Evolutionary conservation across 2,329 filamentous ascomycete genomes (phyloP).

Genomic region (Aspergillus persii): DNA sequence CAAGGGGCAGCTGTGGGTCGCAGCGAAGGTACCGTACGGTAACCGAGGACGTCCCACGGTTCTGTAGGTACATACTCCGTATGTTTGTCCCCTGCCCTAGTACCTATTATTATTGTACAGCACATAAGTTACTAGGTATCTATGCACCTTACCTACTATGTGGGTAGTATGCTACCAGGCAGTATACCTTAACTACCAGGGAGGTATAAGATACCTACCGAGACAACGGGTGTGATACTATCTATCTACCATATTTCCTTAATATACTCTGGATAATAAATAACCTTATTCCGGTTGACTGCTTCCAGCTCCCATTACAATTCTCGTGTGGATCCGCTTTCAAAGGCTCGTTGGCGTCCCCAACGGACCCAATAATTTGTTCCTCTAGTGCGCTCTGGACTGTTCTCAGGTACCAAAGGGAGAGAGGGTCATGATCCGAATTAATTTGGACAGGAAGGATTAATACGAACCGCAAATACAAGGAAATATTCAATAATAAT

Average conservation of each 20-base stretch:
- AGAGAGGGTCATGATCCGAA: no score
- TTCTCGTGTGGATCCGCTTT: slow-evolving; percentile 16
- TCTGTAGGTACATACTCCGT: not conserved
- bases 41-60: slow-evolving; percentile 13
- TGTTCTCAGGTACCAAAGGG: slow-evolving; percentile 6
- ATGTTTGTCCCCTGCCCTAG: no score
- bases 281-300: no score
- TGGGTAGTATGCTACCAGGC: no score
- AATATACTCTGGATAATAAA: no score
- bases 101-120: no score
- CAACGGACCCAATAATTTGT: slow-evolving; percentile 15
- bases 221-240: no score
- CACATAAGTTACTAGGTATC: no score
- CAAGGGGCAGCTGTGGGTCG: slow-evolving; percentile 15
- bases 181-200: no score
- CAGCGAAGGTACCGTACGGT: slow-evolving; percentile 18
- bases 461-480: not conserved
- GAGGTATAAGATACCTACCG: no score
- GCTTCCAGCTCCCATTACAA: not conserved
- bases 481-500: not conserved
- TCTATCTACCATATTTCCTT: no score
- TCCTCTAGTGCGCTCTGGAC: slow-evolving; percentile 10
- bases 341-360: slow-evolving; percentile 7
- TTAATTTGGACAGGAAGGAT: not conserved
- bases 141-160: no score